Evolutionary conservation across 805 yeast genomes (phyloP).

Genomic region (Tetrapisispora phaffii): DNA sequence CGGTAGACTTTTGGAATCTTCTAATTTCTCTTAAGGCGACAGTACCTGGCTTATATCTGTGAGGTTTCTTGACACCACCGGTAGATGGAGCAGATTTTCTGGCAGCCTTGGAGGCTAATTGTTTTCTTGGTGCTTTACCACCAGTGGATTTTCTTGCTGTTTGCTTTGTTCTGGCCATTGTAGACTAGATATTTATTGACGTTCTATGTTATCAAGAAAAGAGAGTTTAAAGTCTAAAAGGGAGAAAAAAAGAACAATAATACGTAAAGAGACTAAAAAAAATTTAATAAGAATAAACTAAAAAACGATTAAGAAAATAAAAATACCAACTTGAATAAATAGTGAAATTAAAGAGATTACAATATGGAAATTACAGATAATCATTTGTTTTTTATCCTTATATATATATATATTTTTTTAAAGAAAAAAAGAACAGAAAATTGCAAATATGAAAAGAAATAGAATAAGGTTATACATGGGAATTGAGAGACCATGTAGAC

Average conservation of each 20-base stretch:
- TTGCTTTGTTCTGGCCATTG: slow-evolving; percentile 89
- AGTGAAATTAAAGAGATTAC: too few species aligned
- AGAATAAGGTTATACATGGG: too few species aligned
- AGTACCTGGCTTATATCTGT: slow-evolving; percentile 96
- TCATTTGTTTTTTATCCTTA: too few species aligned
- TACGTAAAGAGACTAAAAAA: too few species aligned
- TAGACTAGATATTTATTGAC: slow-evolving; percentile 5
- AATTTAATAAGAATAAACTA: too few species aligned
- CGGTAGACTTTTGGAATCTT: slow-evolving; percentile 95
- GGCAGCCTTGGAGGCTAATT: slow-evolving; percentile 84
- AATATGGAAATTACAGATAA: too few species aligned
- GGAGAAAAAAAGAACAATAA: not conserved
- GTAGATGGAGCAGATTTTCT: slow-evolving; percentile 88
- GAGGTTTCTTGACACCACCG: slow-evolving; percentile 91
- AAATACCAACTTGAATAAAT: too few species aligned
- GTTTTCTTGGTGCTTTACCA: slow-evolving; percentile 95
- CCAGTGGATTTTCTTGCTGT: slow-evolving; percentile 92
- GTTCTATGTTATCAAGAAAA: not conserved
- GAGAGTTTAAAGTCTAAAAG: not conserved
- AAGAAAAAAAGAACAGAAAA: too few species aligned
- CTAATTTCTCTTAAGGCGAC: slow-evolving; percentile 95
- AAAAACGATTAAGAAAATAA: not conserved
- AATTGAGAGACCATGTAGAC: too few species aligned
- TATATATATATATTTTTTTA: too few species aligned
- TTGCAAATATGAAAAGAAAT: too few species aligned